phyloP scores from a whole-genome alignment of 441 rosid genomes.

The Eutrema salsugineum region DNA sequence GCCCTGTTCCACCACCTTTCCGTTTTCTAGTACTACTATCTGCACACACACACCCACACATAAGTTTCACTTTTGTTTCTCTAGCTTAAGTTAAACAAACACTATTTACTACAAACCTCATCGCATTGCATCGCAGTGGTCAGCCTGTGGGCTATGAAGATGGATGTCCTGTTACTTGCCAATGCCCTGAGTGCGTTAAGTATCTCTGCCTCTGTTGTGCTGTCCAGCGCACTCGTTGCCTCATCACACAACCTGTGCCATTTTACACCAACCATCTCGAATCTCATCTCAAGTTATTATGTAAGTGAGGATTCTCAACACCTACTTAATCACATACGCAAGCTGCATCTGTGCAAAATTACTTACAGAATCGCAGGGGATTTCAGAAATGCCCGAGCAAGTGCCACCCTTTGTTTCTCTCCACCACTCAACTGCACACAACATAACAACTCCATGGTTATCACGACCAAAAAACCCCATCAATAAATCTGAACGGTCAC shows the following conservation, averaged over 20 bases:
- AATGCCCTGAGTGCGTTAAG: slow-evolving; percentile 78
- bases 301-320: background rate
- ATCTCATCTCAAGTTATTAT: slow-evolving; percentile 8
- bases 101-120: slow-evolving; percentile 48
- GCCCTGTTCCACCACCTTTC: slow-evolving; percentile 95
- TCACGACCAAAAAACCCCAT: background rate
- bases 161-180: slow-evolving; percentile 80
- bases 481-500: background rate
- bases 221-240: slow-evolving; percentile 98
- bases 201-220: slow-evolving; percentile 99
- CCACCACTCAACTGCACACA: slow-evolving; percentile 91
- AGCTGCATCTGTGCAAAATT: background rate
- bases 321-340: background rate
- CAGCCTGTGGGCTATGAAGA: slow-evolving; percentile 96
- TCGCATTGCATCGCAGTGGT: slow-evolving; percentile 99
- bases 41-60: slow-evolving; percentile 27
- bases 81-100: background rate
- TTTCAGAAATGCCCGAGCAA: slow-evolving; percentile 95
- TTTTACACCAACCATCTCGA: background rate
- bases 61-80: background rate
- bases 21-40: slow-evolving; percentile 92
- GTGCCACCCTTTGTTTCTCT: slow-evolving; percentile 98
- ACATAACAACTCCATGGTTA: slow-evolving; percentile 6
- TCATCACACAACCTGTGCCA: slow-evolving; percentile 89
- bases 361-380: slow-evolving; percentile 89